These are phyloP conservation scores for Penicillium sclerotiorum DNA, from an alignment of 2,329 filamentous ascomycete genomes.

Conservation along the genomic window DNA sequence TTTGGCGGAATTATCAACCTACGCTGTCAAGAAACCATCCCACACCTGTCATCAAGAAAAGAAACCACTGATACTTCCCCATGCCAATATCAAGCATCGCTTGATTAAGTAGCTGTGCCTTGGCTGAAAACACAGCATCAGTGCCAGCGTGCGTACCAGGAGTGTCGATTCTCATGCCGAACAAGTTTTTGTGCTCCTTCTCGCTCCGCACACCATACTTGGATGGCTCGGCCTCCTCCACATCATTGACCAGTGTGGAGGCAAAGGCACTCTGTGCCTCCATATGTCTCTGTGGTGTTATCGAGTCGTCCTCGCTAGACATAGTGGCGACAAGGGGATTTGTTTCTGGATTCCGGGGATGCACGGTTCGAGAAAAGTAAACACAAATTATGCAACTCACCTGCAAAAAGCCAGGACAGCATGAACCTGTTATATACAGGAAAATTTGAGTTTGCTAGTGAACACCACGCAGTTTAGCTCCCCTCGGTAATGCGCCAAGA, in stretches of 20 bases:
- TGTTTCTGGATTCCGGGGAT: not conserved
- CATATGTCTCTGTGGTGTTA: constrained; percentile 7
- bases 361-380: not conserved
- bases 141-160: constrained; percentile 7
- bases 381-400: not conserved
- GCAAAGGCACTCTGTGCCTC: constrained; percentile 14
- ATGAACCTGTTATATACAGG: not conserved
- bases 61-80: constrained; percentile 24
- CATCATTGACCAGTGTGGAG: constrained; percentile 11
- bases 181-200: constrained; percentile 2
- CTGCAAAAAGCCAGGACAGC: too few species aligned
- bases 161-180: not conserved
- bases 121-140: constrained; percentile 14
- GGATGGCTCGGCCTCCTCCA: constrained; percentile 5
- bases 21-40: constrained; percentile 28
- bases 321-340: not conserved
- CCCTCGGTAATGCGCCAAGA: not conserved
- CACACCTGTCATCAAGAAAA: constrained; percentile 22
- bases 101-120: constrained; percentile 19
- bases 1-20: constrained; percentile 1
- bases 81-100: constrained; percentile 24
- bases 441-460: not conserved
- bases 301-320: constrained; percentile 6
- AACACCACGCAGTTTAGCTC: not conserved
- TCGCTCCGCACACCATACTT: constrained; percentile 1